A percentile compares a stretch with the other conserved stretches of the same genome.
Conservation (phyloP, 1,139 yeast species). For the Pichia sp. region DNA sequence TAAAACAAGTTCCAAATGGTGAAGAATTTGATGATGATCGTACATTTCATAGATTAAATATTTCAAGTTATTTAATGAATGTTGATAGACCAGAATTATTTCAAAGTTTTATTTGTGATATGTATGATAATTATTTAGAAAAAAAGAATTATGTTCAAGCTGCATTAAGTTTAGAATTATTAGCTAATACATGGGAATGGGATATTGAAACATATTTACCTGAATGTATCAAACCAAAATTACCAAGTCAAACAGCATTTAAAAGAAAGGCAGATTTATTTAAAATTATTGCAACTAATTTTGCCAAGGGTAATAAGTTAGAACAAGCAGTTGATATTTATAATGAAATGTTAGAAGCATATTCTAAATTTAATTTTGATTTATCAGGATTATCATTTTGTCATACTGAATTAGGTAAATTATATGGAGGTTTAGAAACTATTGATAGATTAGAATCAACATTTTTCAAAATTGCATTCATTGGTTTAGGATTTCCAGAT, state of each 20-base stretch:
- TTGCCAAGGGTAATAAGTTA: constrained; percentile 63
- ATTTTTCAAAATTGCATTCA: constrained; percentile 71
- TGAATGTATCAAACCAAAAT: constrained; percentile 55
- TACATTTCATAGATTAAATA: constrained; percentile 71
- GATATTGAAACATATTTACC: constrained; percentile 53
- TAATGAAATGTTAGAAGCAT: constrained; percentile 71
- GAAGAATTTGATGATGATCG: constrained; percentile 85
- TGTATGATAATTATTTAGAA: constrained; percentile 59
- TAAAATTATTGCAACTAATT: constrained; percentile 67
- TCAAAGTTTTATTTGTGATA: constrained; percentile 68
- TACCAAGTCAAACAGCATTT: constrained; percentile 76
- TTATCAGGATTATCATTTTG: constrained; percentile 71
- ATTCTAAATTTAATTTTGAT: constrained; percentile 69
- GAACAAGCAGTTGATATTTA: constrained; percentile 76
- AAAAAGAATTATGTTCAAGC: constrained; percentile 73
- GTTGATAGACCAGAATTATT: constrained; percentile 78
- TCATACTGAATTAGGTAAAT: constrained; percentile 60
- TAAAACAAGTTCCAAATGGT: constrained; percentile 70
- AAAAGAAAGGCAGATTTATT: constrained; percentile 73
- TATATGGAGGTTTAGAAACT: constrained; percentile 63
- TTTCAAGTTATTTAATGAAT: constrained; percentile 70
- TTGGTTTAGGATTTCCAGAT: constrained; percentile 82
- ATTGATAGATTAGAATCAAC: constrained; percentile 73
- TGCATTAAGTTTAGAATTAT: constrained; percentile 69
- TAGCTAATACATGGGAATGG: constrained; percentile 79